phyloP scores from a whole-genome alignment of 495 filamentous ascomycete species.

The Aspergillus bertholletiae region DNA sequence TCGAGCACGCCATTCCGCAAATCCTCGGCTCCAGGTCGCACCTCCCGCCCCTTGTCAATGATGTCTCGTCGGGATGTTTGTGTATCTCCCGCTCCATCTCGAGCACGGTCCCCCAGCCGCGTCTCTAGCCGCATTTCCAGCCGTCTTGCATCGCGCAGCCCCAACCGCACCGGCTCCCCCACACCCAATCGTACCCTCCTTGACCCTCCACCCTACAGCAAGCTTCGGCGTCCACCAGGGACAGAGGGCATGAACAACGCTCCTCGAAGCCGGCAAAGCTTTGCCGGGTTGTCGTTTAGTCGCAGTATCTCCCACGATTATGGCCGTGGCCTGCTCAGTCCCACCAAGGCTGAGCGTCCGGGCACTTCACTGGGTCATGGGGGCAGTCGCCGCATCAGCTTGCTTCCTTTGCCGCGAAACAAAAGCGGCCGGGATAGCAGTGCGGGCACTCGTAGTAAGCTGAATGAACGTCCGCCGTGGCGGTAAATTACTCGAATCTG shows the following conservation, averaged over 20 bases:
- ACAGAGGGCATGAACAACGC: conserved; percentile 22
- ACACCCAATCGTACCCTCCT: conserved; percentile 27
- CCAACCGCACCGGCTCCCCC: conserved; percentile 31
- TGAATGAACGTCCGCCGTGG: conserved; percentile 39
- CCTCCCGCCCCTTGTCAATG: conserved; percentile 38
- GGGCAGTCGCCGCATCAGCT: conserved; percentile 44
- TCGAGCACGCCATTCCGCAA: conserved; percentile 63
- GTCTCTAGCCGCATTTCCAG: conserved; percentile 38
- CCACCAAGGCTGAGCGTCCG: conserved; percentile 36
- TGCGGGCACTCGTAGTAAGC: conserved; percentile 23
- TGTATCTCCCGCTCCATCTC: conserved; percentile 37
- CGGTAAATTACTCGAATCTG: conserved; percentile 12
- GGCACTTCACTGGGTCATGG: conserved; percentile 45
- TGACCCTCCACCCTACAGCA: conserved; percentile 41
- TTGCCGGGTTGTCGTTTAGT: conserved; percentile 32
- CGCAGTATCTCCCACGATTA: conserved; percentile 34
- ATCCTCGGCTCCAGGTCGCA: conserved; percentile 29
- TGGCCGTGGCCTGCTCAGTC: conserved; percentile 22
- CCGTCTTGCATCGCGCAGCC: conserved; percentile 37
- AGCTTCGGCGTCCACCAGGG: conserved; percentile 28
- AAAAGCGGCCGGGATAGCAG: conserved; percentile 27
- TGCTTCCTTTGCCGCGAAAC: conserved; percentile 41
- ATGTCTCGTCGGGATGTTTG: conserved; percentile 38
- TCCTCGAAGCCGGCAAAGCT: conserved; percentile 43
- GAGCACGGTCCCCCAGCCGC: conserved; percentile 29